Evolutionary conservation across 345 rosid species (phyloP), one percentile per base, ranked within the genome.

Genomic region (Gynandropsis gynandra): DNA sequence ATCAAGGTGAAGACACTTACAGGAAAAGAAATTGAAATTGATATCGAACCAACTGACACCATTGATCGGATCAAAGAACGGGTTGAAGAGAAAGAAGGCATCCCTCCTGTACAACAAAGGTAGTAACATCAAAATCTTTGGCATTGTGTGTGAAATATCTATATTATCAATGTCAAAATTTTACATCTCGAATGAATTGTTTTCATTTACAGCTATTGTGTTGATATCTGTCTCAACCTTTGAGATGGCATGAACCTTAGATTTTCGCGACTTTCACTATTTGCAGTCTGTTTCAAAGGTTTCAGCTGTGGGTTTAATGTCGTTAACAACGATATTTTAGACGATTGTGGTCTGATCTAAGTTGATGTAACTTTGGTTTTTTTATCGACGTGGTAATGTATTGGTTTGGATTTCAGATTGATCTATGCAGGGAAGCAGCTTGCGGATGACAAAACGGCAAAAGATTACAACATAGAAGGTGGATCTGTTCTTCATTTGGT

Each of bases 61-160:
- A 87, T 90, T 34, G 92, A 90, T 34, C 76, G 98, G 13, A 87
- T 90, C 64, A 87, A 90, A 77, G 96, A 84, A 63, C 71, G 95
- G 1, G 96, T 86, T 17, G 96, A 90, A 70, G 96, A 90, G 76
- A 82, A 87, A 70, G 96, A 87, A 72, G 98, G 98, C 37, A 90
- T 90, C 57, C 98, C 98, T 48, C 98, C 93, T 4, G 95, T 87
- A 50, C 98, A 90, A 67, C 98, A 90, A 63, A 82, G 98, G 96
- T 81, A 1, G 5, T 36, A 16, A 35, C 45, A 31, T 8, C 8
- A 14, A 5, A 35, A 4, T 1, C 10, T 4, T 34, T 8, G 6
- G 41, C 29, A 24, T 24, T 24, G 12, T 17, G 8, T 16, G 41
- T n/a, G n/a, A n/a, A n/a, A n/a, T n/a, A 18, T 37, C 41, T 12